phyloP scores from a whole-genome alignment of 345 rosid genomes.

The Corchorus olitorius region DNA sequence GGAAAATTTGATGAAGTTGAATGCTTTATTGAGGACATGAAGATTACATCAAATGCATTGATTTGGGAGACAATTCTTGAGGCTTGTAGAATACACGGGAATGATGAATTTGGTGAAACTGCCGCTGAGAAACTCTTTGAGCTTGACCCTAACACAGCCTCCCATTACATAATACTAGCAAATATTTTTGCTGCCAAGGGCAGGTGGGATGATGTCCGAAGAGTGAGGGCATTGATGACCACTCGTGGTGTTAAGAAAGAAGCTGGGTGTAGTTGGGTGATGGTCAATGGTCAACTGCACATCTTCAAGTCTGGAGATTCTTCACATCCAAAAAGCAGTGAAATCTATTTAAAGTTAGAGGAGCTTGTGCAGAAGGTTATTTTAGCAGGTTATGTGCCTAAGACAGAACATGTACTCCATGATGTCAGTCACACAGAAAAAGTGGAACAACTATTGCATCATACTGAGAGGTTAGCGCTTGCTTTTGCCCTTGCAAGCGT shows the following conservation, averaged over 20 bases:
- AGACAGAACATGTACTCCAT: constrained; percentile 8
- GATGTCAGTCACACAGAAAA: neutral
- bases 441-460: constrained; percentile 8
- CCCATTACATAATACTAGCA: constrained; percentile 36
- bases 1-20: constrained; percentile 39
- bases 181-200: constrained; percentile 39
- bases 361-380: constrained; percentile 13
- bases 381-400: constrained; percentile 14
- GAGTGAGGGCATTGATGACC: constrained; percentile 35
- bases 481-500: constrained; percentile 13
- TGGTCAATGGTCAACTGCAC: constrained; percentile 30
- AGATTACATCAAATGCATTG: constrained; percentile 30
- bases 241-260: constrained; percentile 31
- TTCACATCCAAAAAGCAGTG: constrained; percentile 32
- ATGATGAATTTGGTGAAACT: constrained; percentile 34
- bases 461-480: constrained; percentile 16
- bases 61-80: constrained; percentile 45
- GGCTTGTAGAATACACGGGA: constrained; percentile 40
- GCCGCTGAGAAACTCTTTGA: constrained; percentile 43
- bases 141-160: constrained; percentile 30
- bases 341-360: constrained; percentile 18
- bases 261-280: constrained; percentile 46
- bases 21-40: constrained; percentile 33
- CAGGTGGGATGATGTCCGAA: constrained; percentile 31
- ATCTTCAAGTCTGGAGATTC: constrained; percentile 36